Evolutionary conservation across 2,329 filamentous ascomycete species (phyloP), one percentile per base, ranked within the genome.

Genomic region (Trichophyton verrucosum): DNA sequence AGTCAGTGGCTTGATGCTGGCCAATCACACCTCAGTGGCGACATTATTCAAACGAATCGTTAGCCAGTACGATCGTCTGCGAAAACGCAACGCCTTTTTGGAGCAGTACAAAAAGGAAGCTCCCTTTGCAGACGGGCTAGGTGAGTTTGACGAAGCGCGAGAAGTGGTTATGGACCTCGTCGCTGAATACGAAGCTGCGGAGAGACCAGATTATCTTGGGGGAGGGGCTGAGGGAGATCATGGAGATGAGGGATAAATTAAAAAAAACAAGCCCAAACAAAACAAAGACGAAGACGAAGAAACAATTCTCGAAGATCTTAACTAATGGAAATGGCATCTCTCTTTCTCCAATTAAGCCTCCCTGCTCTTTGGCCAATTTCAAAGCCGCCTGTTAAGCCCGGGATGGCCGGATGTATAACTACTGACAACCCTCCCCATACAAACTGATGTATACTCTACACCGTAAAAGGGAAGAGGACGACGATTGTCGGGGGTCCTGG

Each of bases 51-150:
- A 95, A 74, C 85, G 92, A 51, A 96, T 97, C 64, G 83, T 96
- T 13, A 83, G 84, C 64, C 92, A 95, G 71, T 99, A 97, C 75
- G 91, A 96, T 68, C 86, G 88, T 27, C 87, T 99, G 80, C 84
- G 94, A 62, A 97, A 97, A 76, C 88, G 92, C 58, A 97, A 97
- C 73, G 94, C 94, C 57, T 99, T 97, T 75, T 82, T 99, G 69
- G 94, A 99, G 68, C 86, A 85, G 55, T 99, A 99, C 77, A 97
- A 96, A 77, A 94, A 94, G 74, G 95, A 95, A 62, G 87, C 90
- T 0, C 90, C 91, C 0, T 99, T 99, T 74, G 81, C 89, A 0
- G 92, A 97, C 66, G 94, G 91, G 49, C 78, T 99, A 47, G 84
- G 88, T 67, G 92, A 99, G 74, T 99, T 99, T 68, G 95, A 99